These are phyloP conservation scores for Chloranthus sessilifolius DNA, from an alignment of 164 flowering plant genomes.

Conservation along the genomic window DNA sequence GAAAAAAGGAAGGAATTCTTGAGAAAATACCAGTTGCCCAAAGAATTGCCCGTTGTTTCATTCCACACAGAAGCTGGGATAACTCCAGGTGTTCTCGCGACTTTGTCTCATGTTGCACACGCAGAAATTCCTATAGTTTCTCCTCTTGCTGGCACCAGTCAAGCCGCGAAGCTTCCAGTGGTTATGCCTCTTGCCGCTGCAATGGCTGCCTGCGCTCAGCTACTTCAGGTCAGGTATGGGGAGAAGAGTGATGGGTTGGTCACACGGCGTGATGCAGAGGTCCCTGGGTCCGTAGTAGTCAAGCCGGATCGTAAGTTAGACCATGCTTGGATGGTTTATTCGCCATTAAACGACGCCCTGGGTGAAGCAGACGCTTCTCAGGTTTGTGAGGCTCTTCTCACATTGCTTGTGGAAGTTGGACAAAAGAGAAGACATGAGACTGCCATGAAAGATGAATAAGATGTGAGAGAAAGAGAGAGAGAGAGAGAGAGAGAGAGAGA, in stretches of 20 bases:
- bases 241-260: slow-evolving; percentile 97
- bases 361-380: slow-evolving; percentile 76
- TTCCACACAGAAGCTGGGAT: slow-evolving; percentile 85
- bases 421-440: slow-evolving; percentile 44
- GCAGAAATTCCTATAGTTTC: slow-evolving; percentile 69
- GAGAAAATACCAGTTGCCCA: slow-evolving; percentile 57
- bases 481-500: too few species aligned
- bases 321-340: slow-evolving; percentile 98
- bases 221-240: slow-evolving; percentile 72
- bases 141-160: slow-evolving; percentile 27
- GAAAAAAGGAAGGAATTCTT: slow-evolving; percentile 75
- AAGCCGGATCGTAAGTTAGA: slow-evolving; percentile 72
- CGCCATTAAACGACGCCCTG: slow-evolving; percentile 60
- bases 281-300: slow-evolving; percentile 90
- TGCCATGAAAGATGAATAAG: slow-evolving; percentile 50
- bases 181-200: slow-evolving; percentile 87
- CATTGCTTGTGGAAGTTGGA: slow-evolving; percentile 69
- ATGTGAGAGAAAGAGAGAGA: background rate
- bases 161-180: slow-evolving; percentile 70
- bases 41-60: slow-evolving; percentile 81
- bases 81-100: slow-evolving; percentile 71
- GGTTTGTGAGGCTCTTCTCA: slow-evolving; percentile 85
- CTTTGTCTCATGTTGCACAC: slow-evolving; percentile 86
- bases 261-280: slow-evolving; percentile 93
- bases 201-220: slow-evolving; percentile 93